Base-by-base conservation (phyloP, 805 yeast species). In the Lipomyces yamanashiensis region DNA sequence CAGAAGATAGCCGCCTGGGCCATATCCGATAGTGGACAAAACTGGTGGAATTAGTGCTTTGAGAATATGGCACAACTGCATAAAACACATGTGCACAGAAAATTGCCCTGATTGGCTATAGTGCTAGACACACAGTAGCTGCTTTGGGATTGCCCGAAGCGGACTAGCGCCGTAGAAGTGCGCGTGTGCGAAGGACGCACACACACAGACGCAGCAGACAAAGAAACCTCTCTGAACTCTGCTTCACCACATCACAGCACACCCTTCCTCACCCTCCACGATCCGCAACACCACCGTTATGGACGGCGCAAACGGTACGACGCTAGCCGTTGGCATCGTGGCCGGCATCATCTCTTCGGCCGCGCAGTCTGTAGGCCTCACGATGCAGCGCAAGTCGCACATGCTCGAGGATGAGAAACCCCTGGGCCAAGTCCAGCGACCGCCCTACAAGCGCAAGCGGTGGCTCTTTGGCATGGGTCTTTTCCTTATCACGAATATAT, bases 341-440 rank as follows among this genome's bases (percentile, higher is more conserved):
- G 70, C 71, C 45, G 73, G 93, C 12, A 81, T 90, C 10, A 68
- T 87, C 10, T 88, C 96, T 7, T 85, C 92, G 2, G 91, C 91
- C 0, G 81, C 87, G 41, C 96, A 91, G 74, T 86, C 95, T 1
- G 77, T 90, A 19, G 96, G 97, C 0, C 81, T 90, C 45, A 89
- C 95, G 1, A 78, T 90, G 45, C 97, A 91, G 75, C 79, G 96
- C 54, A 87, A 88, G 71, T 85, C 95, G 1, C 92, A 90, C 71
- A 72, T 88, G 23, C 67, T 82, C 45, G 82, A 80, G 58, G 80
- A 76, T 63, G 62, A 68, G 23, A 70, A 74, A 59, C 71, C 75
- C 45, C 66, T 71, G 44, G 63, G 64, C 53, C 44, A 67, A 53
- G 67, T 59, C 52, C 59, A 63, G 64, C 74, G 88, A 52, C 75